Conservation (phyloP, 2,329 filamentous ascomycete species). For the Daldinia sp. region DNA sequence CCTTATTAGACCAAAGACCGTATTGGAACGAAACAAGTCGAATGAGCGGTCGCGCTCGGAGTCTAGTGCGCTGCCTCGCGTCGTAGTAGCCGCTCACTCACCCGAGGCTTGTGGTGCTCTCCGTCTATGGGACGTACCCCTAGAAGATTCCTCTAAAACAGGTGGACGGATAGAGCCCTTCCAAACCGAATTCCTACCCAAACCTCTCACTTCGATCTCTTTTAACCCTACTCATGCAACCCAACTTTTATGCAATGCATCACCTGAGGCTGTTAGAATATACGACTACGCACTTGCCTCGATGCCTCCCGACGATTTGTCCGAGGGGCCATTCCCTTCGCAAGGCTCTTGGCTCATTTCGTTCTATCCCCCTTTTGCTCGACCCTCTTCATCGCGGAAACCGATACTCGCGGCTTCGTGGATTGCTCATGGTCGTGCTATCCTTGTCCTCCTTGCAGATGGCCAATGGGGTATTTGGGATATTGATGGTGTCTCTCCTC, state of each 20-base stretch:
- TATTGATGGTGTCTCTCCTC: slow-evolving; percentile 68
- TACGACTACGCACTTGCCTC: slow-evolving; percentile 71
- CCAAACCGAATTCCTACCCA: slow-evolving; percentile 70
- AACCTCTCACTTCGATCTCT: slow-evolving; percentile 66
- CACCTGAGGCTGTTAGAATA: slow-evolving; percentile 68
- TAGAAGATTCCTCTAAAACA: slow-evolving; percentile 58
- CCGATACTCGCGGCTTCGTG: slow-evolving; percentile 72
- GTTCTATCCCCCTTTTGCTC: slow-evolving; percentile 68
- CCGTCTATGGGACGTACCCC: slow-evolving; percentile 68
- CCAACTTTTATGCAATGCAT: slow-evolving; percentile 69
- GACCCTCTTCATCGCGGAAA: slow-evolving; percentile 65
- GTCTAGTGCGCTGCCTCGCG: slow-evolving; percentile 52
- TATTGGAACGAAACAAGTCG: slow-evolving; percentile 52
- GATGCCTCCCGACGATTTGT: slow-evolving; percentile 64
- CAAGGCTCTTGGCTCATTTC: slow-evolving; percentile 75
- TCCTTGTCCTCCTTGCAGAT: slow-evolving; percentile 70
- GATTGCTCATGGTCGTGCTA: slow-evolving; percentile 70
- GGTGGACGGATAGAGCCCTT: slow-evolving; percentile 61
- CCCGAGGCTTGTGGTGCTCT: slow-evolving; percentile 70
- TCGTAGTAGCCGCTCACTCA: slow-evolving; percentile 71
- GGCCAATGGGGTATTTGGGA: slow-evolving; percentile 78
- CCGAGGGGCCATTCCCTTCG: slow-evolving; percentile 63
- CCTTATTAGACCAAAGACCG: slow-evolving; percentile 58
- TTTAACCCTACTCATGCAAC: slow-evolving; percentile 71
- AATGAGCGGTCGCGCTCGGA: slow-evolving; percentile 54